Base-by-base conservation (phyloP, 2,329 filamentous ascomycete genomes). In the Aphanoascus verrucosus region DNA sequence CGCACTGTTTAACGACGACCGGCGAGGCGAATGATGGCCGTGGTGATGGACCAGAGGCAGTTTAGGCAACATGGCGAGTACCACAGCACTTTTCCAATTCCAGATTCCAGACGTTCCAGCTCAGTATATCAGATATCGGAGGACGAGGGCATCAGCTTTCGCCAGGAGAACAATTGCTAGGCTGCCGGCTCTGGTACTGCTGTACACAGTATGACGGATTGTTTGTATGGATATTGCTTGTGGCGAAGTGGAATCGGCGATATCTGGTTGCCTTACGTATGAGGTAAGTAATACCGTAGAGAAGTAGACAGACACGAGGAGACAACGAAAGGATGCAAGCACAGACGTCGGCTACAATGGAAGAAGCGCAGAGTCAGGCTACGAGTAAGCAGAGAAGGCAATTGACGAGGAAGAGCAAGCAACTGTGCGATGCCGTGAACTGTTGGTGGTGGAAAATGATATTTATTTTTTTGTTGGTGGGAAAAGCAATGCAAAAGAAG, bases 1-100 rank as follows among this genome's bases (percentile, higher is more conserved):
- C 68, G 66, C 57, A 71, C 69, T 70, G 53, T 63, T 59, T 54
- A 65, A 62, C 52, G 66, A 67, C 43, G 68, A 69, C 55, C 67
- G 60, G 43, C 65, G 68, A 58, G 64, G 67, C 49, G 59, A 32
- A 53, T 63, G 60, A 61, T 68, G 65, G 59, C 45, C 52, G 55
- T 40, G 46, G 55, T 40, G 46, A 38, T 48, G 45, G 19, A 35
- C 56, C 47, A 56, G 41, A 35, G 58, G 45, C 19, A 59, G 32
- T 40, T 59, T 59, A 9, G 58, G 58, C 23, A 59, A 63, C 68
- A 70, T 70, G 54, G 53, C 47, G 49, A 49, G 23, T 3, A 49
- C 28, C 31, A 23, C 15, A 28, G 8, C n/a, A 6, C 14, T 56
- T n/a, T n/a, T 64, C 57, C 56, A 56, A 60, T 56, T 35, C 34